Conservation (phyloP, 192 early-diverging fungal genomes). For the Spizellomyces punctatus region DNA sequence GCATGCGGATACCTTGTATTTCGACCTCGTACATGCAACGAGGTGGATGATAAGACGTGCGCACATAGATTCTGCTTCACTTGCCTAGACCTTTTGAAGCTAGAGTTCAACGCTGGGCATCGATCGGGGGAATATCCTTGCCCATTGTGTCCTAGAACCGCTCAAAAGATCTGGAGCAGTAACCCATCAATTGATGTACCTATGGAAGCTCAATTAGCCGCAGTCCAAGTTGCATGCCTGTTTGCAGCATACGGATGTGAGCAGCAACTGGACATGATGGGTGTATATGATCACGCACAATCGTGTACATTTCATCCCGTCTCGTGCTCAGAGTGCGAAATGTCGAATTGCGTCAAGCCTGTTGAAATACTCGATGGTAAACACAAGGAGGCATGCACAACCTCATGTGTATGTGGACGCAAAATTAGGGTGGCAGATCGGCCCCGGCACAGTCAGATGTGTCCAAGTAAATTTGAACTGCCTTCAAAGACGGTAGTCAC, state of each 20-base stretch:
- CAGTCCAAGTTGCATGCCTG: slow-evolving; percentile 16
- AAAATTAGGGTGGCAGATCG: slow-evolving; percentile 19
- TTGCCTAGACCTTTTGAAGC: slow-evolving; percentile 32
- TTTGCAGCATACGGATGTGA: slow-evolving; percentile 26
- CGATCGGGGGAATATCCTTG: slow-evolving; percentile 15
- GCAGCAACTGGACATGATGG: neutral
- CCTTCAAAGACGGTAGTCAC: neutral
- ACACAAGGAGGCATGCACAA: slow-evolving; percentile 32
- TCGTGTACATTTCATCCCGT: neutral
- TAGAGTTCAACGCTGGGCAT: neutral
- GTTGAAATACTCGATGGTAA: slow-evolving; percentile 11
- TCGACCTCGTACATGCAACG: slow-evolving; percentile 27
- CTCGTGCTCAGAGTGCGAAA: slow-evolving; percentile 28
- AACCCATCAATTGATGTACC: slow-evolving; percentile 16
- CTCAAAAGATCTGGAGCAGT: slow-evolving; percentile 6
- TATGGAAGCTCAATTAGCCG: slow-evolving; percentile 6
- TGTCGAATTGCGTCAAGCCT: neutral
- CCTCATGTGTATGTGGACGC: slow-evolving; percentile 30
- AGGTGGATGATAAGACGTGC: slow-evolving; percentile 19
- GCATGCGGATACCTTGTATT: slow-evolving; percentile 18
- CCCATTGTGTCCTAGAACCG: slow-evolving; percentile 25
- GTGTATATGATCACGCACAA: slow-evolving; percentile 4
- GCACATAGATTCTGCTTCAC: slow-evolving; percentile 38
- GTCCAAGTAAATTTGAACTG: slow-evolving; percentile 3
- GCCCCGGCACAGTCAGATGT: slow-evolving; percentile 16